Base-by-base conservation (phyloP, 805 yeast genomes). In the Hanseniaspora mollemarum region DNA sequence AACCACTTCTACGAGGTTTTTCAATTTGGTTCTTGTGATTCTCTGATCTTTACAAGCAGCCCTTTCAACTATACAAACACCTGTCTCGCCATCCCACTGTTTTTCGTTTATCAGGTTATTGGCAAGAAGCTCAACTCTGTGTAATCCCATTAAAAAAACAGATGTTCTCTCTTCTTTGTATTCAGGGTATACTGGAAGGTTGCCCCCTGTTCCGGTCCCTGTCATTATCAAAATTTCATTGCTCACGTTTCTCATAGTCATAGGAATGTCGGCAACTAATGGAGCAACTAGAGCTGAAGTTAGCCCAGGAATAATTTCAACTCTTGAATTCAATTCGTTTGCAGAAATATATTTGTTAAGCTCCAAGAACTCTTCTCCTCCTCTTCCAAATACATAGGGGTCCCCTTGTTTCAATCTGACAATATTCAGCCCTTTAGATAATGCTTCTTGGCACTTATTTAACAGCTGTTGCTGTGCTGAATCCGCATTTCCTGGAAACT, bases 401-500 rank as follows among this genome's bases (percentile, higher is more conserved):
- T 90, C 97, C 31, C 97, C 97, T 67, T 90, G 97, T 64, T 90
- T 90, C 57, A 90, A 73, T 53, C 97, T 72, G 2, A 90, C 94
- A 1, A 90, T 95, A 52, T 77, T 78, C 59, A 77, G 72, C 15
- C 96, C 96, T 46, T 72, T 64, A 25, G 70, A 56, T 24, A 87
- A 63, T 0, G 80, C 81, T 31, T 72, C 73, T 16, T 90, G 66
- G 0, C 95, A 96, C 56, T 81, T 63, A n/a, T 72, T 69, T 31
- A 87, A 67, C 40, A 90, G 71, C 64, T 90, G 95, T 54, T 83
- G 75, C 65, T 90, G 97, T 0, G 97, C 97, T 43, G 75, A 75
- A 60, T 87, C 96, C 1, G 97, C 96, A 62, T 90, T 90, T 1
- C 97, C 97, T 2, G 97, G 97, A 67, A 87, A 90, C 64, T 90